Base-by-base conservation (phyloP, 768 basidiomycete genomes). In the Lactifluus volemus region DNA sequence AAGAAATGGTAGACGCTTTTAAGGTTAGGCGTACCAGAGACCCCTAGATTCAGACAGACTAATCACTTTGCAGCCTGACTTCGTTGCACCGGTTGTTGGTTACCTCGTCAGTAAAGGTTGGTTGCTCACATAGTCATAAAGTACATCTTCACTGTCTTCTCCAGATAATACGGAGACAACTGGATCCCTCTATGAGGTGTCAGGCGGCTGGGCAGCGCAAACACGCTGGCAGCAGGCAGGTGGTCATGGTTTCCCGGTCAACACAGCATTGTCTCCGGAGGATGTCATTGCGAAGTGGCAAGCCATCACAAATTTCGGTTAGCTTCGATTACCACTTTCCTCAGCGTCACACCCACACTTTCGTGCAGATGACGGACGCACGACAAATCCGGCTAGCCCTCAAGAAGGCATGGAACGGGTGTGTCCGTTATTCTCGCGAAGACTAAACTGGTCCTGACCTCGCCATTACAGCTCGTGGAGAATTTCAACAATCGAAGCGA, bases 151-250 rank as follows among this genome's bases (percentile, higher is more conserved):
- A 64, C 53, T 11, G 32, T 45, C 9, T 45, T 14, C 14, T 2
- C 14, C 57, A 81, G 88, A 85, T 57, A 95, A 96, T 67, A 77
- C 79, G 17, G 81, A 84, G 41, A 85, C 84, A 8, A 82, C 86
- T 12, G 89, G 90, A 8, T 75, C 77, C 5, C 70, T 99, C 53
- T 95, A 95, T 71, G 95, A 98, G 72, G 81, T 93, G 44, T 81
- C 80, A 14, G 94, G 89, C 25, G 97, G 96, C 0, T 98, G 93
- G 90, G 88, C 88, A 3, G 91, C 91, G 1, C 84, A 94, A 72
- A 86, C 89, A 36, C 81, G 96, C 59, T 99, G 96, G 95, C 89
- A 98, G 72, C 84, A 92, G 14, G 78, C 92, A 9, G 88, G 86
- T 1, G 97, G 95, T 10, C 76, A 86, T 68, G 87, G 89, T 7